phyloP scores from a whole-genome alignment of 257 asterid species.

The Cruciata laevipes region DNA sequence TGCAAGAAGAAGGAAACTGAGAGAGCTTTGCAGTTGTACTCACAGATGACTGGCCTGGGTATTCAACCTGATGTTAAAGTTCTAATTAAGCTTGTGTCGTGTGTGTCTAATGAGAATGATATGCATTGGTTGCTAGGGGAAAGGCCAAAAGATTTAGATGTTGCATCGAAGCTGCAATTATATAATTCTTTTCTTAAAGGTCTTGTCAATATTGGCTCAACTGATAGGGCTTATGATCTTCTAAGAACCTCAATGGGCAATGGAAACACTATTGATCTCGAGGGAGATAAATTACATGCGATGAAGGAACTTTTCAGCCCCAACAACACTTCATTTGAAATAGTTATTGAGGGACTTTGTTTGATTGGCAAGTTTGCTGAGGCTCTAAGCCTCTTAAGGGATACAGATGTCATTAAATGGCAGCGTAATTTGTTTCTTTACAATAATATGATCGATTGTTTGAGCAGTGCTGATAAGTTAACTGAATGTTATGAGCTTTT shows the following conservation, averaged over 20 bases:
- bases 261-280: conserved; percentile 24
- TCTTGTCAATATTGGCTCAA: conserved; percentile 47
- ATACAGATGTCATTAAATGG: conserved; percentile 48
- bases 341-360: conserved; percentile 64
- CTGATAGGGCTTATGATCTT: conserved; percentile 55
- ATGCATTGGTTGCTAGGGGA: conserved; percentile 42
- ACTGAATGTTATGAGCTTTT: conserved; percentile 50
- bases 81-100: conserved; percentile 41
- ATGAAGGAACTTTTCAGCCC: conserved; percentile 27
- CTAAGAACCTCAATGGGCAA: conserved; percentile 33
- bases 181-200: conserved; percentile 43
- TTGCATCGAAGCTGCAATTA: conserved; percentile 30
- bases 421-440: conserved; percentile 50
- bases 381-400: conserved; percentile 53
- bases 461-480: conserved; percentile 56
- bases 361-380: conserved; percentile 43
- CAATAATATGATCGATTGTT: conserved; percentile 50
- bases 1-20: conserved; percentile 48
- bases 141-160: conserved; percentile 34
- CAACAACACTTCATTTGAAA: conserved; percentile 47
- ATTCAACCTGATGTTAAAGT: conserved; percentile 57
- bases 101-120: conserved; percentile 39
- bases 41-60: conserved; percentile 44
- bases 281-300: conserved; percentile 23
- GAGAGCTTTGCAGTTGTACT: conserved; percentile 48